These are phyloP conservation scores for Aureobasidium sp. DNA, from an alignment of 2,329 filamentous ascomycete genomes.

Conservation along the genomic window DNA sequence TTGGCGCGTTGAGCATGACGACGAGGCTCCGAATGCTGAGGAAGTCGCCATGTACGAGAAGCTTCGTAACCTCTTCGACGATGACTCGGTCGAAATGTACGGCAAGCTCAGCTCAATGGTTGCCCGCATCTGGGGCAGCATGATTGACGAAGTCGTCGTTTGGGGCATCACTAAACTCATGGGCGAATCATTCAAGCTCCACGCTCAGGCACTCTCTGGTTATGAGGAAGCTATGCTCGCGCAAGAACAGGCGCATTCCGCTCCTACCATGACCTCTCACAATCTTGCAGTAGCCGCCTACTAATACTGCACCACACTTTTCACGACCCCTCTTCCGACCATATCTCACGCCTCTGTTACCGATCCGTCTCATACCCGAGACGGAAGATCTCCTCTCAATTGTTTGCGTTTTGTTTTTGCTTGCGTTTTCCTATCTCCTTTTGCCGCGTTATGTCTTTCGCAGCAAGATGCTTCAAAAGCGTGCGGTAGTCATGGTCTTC, in stretches of 20 bases:
- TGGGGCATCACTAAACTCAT: slow-evolving; percentile 97
- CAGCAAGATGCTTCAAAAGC: slow-evolving; percentile 4
- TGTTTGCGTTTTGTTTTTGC: not conserved
- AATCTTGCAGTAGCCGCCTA: slow-evolving; percentile 24
- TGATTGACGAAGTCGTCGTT: slow-evolving; percentile 97
- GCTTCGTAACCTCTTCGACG: slow-evolving; percentile 80
- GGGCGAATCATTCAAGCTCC: slow-evolving; percentile 96
- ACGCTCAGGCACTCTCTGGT: slow-evolving; percentile 87
- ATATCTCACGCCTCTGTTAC: not conserved
- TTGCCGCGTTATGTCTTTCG: slow-evolving; percentile 1
- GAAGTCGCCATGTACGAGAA: slow-evolving; percentile 89
- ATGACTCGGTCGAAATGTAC: slow-evolving; percentile 76
- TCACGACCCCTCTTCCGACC: slow-evolving; percentile 6
- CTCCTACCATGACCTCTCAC: slow-evolving; percentile 32
- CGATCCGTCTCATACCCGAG: not conserved
- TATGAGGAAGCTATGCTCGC: slow-evolving; percentile 71
- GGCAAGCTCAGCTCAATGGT: slow-evolving; percentile 86
- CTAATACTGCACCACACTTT: slow-evolving; percentile 1
- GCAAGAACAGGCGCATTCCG: slow-evolving; percentile 32
- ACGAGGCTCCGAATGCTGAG: slow-evolving; percentile 77
- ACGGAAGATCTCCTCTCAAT: slow-evolving; percentile 4
- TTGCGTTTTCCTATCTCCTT: not conserved
- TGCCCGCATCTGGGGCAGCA: slow-evolving; percentile 89
- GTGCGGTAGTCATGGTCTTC: slow-evolving; percentile 7
- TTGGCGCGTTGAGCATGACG: slow-evolving; percentile 98